A percentile compares a stretch with the other conserved stretches of the same genome.
Evolutionary conservation across 2,329 filamentous ascomycete genomes (phyloP).

Genomic region (Trichoderma atrobrunneum): DNA sequence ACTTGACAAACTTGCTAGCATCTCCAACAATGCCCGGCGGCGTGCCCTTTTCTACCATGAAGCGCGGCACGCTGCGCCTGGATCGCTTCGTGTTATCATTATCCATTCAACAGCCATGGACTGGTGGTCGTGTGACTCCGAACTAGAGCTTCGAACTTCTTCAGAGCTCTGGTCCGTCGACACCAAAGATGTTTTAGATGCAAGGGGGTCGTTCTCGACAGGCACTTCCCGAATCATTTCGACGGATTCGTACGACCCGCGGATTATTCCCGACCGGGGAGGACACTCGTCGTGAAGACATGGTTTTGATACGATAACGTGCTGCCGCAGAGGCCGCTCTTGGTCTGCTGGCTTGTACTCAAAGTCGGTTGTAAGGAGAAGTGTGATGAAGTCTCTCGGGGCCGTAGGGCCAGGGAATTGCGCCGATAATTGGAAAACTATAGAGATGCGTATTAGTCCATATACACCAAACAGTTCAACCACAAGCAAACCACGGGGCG

Average conservation of each 20-base stretch:
- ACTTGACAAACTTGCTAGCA: conserved; percentile 77
- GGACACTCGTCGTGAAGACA: conserved; percentile 73
- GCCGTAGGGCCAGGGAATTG: conserved; percentile 88
- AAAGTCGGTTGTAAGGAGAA: conserved; percentile 67
- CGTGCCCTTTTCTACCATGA: conserved; percentile 88
- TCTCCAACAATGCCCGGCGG: conserved; percentile 77
- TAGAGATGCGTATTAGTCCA: background rate
- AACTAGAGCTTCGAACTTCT: conserved; percentile 27
- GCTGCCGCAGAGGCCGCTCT: conserved; percentile 58
- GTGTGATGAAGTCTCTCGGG: conserved; percentile 81
- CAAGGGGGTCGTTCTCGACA: conserved; percentile 44
- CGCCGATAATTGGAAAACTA: conserved; percentile 81
- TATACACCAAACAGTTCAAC: background rate
- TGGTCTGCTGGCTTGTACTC: conserved; percentile 32
- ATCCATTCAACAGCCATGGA: conserved; percentile 73
- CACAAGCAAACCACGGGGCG: background rate
- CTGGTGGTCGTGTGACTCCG: conserved; percentile 28
- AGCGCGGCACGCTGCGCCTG: conserved; percentile 81
- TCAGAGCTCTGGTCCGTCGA: conserved; percentile 32
- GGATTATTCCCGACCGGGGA: conserved; percentile 68
- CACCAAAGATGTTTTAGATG: conserved; percentile 33
- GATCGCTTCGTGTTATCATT: conserved; percentile 88
- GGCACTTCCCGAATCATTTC: conserved; percentile 86
- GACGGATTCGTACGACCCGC: conserved; percentile 86
- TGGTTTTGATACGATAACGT: conserved; percentile 84